Evolutionary conservation across 208 protist species (phyloP).

Genomic region (Strigomonas culicis): DNA sequence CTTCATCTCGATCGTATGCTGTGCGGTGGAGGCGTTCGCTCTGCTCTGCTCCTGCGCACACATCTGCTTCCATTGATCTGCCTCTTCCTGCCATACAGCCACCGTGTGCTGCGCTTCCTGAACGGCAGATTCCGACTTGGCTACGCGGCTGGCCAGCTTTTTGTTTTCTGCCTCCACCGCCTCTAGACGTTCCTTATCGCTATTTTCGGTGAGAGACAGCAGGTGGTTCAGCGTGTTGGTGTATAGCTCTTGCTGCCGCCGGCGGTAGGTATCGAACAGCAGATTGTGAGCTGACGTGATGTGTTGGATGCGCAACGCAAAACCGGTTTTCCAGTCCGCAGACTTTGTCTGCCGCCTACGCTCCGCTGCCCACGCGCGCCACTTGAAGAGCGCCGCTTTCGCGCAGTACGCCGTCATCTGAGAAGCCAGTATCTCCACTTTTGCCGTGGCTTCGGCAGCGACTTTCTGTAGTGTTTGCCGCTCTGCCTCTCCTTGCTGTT

Average conservation of each 20-base stretch:
- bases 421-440: conserved; percentile 14
- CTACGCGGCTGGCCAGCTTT: background rate
- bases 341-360: conserved; percentile 8
- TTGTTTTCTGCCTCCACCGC: background rate
- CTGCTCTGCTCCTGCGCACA: background rate
- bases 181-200: background rate
- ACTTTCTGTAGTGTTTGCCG: background rate
- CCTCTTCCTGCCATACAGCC: background rate
- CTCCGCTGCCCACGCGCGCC: conserved; percentile 24
- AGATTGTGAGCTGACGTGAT: background rate
- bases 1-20: background rate
- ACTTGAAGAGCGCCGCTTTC: conserved; percentile 24
- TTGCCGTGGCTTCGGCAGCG: background rate
- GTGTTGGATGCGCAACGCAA: background rate
- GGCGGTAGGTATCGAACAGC: background rate
- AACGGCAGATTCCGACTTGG: background rate
- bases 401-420: conserved; percentile 54
- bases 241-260: conserved; percentile 1
- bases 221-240: background rate
- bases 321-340: conserved; percentile 1
- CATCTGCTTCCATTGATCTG: background rate
- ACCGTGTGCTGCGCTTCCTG: background rate
- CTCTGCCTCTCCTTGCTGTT: conserved; percentile 4
- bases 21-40: background rate
- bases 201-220: background rate